Percentiles rank a stretch among this genome's conserved stretches.
phyloP scores from a whole-genome alignment of 1,284 basidiomycete genomes.

The Boletellus deceptivus region DNA sequence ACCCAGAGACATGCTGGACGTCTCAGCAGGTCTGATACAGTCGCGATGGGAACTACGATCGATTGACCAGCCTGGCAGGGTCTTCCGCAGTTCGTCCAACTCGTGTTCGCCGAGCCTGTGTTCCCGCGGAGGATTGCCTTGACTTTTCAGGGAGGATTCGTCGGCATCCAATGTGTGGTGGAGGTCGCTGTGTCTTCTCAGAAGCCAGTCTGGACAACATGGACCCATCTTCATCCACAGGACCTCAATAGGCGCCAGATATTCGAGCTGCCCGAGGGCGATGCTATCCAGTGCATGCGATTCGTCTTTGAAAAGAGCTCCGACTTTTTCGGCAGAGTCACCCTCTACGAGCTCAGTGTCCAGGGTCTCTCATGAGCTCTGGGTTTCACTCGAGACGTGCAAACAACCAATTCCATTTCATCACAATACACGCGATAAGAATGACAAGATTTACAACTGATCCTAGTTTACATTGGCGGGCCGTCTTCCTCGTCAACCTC shows the following conservation, averaged over 20 bases:
- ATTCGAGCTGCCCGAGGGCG: constrained; percentile 47
- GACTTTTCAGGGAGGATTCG: constrained; percentile 84
- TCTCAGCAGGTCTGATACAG: constrained; percentile 61
- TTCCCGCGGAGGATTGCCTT: constrained; percentile 54
- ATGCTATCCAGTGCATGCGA: constrained; percentile 48
- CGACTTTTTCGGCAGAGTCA: constrained; percentile 76
- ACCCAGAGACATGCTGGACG: constrained; percentile 80
- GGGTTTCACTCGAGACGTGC: constrained; percentile 13
- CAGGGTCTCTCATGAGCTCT: constrained; percentile 35
- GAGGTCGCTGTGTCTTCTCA: constrained; percentile 34
- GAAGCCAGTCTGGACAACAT: constrained; percentile 42
- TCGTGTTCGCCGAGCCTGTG: constrained; percentile 54
- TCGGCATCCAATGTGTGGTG: constrained; percentile 61
- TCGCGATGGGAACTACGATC: not conserved
- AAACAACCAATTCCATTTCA: constrained; percentile 30
- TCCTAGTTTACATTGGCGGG: not conserved
- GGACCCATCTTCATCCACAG: constrained; percentile 64
- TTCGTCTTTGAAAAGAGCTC: constrained; percentile 76
- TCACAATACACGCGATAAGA: constrained; percentile 14
- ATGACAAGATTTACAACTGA: constrained; percentile 18
- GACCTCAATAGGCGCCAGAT: constrained; percentile 70
- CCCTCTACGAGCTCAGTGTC: constrained; percentile 63
- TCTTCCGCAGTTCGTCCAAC: constrained; percentile 69
- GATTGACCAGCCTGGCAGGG: constrained; percentile 45
- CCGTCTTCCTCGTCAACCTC: not conserved